Percentiles rank a stretch among this genome's conserved stretches.
These are phyloP conservation scores for Ephemerocybe angulata DNA, from an alignment of 768 basidiomycete species.

Conservation along the genomic window DNA sequence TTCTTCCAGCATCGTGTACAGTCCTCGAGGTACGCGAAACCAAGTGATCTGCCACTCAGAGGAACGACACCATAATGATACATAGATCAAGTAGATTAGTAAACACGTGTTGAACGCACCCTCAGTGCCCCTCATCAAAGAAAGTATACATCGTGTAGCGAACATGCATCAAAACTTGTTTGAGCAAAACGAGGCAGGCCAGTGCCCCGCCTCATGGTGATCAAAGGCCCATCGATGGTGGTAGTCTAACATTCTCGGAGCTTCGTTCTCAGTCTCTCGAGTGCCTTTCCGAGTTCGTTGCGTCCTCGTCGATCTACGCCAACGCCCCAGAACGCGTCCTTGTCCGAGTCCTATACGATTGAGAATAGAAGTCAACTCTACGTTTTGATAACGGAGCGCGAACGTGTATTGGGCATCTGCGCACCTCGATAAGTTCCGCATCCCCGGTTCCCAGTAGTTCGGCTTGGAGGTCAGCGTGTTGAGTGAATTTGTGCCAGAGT, in stretches of 20 bases:
- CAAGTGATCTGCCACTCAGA: slow-evolving; percentile 13
- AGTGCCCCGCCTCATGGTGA: background rate
- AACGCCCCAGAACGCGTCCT: slow-evolving; percentile 77
- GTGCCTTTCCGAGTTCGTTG: slow-evolving; percentile 72
- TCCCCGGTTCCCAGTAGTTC: slow-evolving; percentile 64
- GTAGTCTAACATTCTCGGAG: slow-evolving; percentile 31
- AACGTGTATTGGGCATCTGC: slow-evolving; percentile 8
- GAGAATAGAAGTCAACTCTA: slow-evolving; percentile 6
- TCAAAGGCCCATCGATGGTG: background rate
- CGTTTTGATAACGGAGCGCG: no score
- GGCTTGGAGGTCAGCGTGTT: slow-evolving; percentile 56
- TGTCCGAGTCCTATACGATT: slow-evolving; percentile 57
- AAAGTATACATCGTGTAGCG: background rate
- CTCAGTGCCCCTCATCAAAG: no score
- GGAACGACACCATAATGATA: slow-evolving; percentile 9
- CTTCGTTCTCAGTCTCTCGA: slow-evolving; percentile 57
- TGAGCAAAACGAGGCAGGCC: slow-evolving; percentile 25
- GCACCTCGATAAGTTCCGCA: slow-evolving; percentile 66
- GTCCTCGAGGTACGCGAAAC: slow-evolving; percentile 24
- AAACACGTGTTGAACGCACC: slow-evolving; percentile 27
- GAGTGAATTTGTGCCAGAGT: slow-evolving; percentile 66
- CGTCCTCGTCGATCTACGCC: slow-evolving; percentile 62
- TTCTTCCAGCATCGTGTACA: slow-evolving; percentile 8
- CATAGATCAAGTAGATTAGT: slow-evolving; percentile 10
- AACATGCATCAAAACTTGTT: background rate